Base-by-base conservation (phyloP, 257 asterid genomes). In the Lantana camara region DNA sequence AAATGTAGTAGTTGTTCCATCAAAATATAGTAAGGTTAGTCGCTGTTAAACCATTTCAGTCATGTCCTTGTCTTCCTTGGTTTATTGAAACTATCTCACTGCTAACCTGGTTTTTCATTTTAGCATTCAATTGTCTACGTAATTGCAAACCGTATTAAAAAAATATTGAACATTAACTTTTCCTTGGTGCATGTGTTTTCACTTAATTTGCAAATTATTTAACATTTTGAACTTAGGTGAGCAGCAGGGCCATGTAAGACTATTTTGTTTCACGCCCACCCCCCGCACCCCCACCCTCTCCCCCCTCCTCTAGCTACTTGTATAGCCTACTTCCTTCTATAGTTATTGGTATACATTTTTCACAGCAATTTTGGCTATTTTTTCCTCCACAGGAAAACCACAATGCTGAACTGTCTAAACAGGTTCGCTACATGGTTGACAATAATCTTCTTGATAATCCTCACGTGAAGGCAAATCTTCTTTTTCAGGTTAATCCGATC, bases 391-490 rank as follows among this genome's bases (percentile, higher is more conserved):
- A 93, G 99, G 97, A 93, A 75, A 90, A 77, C 57, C 79, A 83
- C 78, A 93, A 93, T 70, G 96, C 86, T 44, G 90, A 73, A 38
- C 74, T 93, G 66, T 77, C 96, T 64, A 79, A 73, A 57, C 85
- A 82, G 82, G 90, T 93, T 66, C 89, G 66, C 27, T 81, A 79
- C 76, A 73, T 67, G 81, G 95, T 93, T 69, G 99, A 93, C 83
- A 77, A 83, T 66, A 81, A 77, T 78, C 83, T 85, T 73, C 90
- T 93, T 46, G 99, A 93, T 76, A 96, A 93, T 71, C 99, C 99
- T 58, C 99, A 93, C 72, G 96, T 90, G 73, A 93, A 93, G 78
- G 86, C 99, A 70, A 93, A 90, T 84, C 90, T 93, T 75, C 97
- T 93, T 57, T 77, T 93, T 58, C 99, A 93, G 97, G 99, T 93